Conservation (phyloP, 2,329 filamentous ascomycete genomes). For the Colletotrichum gloeosporioides region DNA sequence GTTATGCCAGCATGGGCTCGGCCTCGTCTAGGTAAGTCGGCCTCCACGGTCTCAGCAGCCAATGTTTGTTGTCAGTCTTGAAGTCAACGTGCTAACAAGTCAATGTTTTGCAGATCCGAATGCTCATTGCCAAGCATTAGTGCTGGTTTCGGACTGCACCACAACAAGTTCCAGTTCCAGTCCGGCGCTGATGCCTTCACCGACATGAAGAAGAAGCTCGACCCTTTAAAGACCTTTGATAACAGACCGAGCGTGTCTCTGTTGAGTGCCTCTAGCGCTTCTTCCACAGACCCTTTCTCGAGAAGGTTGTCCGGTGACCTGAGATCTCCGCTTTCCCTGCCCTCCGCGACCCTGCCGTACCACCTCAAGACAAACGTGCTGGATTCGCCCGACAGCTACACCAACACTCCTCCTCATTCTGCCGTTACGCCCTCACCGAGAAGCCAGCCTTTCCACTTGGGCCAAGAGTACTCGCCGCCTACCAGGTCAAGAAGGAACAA, state of each 20-base stretch:
- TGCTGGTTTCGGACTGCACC: slow-evolving; percentile 53
- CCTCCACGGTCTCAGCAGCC: not conserved
- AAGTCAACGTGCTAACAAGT: not conserved
- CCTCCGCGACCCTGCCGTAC: slow-evolving; percentile 33
- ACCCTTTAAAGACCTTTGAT: slow-evolving; percentile 50
- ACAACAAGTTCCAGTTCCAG: slow-evolving; percentile 54
- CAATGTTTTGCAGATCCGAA: slow-evolving; percentile 38
- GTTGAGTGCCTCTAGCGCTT: slow-evolving; percentile 39
- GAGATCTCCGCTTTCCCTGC: slow-evolving; percentile 52
- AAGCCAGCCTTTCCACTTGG: slow-evolving; percentile 45
- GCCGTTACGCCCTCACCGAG: slow-evolving; percentile 48
- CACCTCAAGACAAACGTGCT: slow-evolving; percentile 45
- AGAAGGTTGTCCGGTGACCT: slow-evolving; percentile 42
- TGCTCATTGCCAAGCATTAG: slow-evolving; percentile 40
- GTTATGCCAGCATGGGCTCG: slow-evolving; percentile 48
- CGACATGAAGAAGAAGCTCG: slow-evolving; percentile 61
- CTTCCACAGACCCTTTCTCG: slow-evolving; percentile 41
- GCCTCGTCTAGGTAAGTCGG: slow-evolving; percentile 26
- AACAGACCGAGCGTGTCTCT: slow-evolving; percentile 47
- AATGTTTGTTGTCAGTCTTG: not conserved
- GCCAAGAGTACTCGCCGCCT: slow-evolving; percentile 49
- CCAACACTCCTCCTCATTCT: slow-evolving; percentile 54
- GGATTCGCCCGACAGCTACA: slow-evolving; percentile 48
- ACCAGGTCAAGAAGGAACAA: slow-evolving; percentile 53
- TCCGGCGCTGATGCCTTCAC: slow-evolving; percentile 53